phyloP scores from a whole-genome alignment of 1,284 basidiomycete species.

The Boletus semigastroideus region DNA sequence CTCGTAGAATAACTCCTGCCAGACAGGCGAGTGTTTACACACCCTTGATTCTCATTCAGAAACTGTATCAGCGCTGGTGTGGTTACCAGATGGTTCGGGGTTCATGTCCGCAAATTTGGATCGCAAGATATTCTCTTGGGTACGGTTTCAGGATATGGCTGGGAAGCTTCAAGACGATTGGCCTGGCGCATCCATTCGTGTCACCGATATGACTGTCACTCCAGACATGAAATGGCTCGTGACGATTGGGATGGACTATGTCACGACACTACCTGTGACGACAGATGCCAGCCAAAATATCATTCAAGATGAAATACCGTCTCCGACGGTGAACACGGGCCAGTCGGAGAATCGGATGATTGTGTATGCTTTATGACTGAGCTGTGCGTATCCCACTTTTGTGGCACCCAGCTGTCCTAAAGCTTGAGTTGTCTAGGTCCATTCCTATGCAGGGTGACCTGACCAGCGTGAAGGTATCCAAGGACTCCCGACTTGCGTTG shows the following conservation, averaged over 20 bases:
- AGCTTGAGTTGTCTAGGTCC: constrained; percentile 44
- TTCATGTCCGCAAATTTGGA: constrained; percentile 94
- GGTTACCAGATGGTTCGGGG: constrained; percentile 88
- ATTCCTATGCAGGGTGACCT: constrained; percentile 73
- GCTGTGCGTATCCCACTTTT: constrained; percentile 47
- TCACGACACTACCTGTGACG: constrained; percentile 28
- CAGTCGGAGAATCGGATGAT: constrained; percentile 64
- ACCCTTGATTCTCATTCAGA: constrained; percentile 76
- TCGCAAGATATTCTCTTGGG: constrained; percentile 87
- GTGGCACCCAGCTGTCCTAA: constrained; percentile 12
- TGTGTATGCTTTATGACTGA: constrained; percentile 70
- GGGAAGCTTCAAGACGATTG: constrained; percentile 73
- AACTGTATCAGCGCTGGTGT: constrained; percentile 82
- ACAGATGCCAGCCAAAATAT: constrained; percentile 31
- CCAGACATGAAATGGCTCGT: constrained; percentile 85
- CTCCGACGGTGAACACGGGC: constrained; percentile 33
- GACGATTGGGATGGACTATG: constrained; percentile 71
- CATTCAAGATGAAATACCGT: constrained; percentile 39
- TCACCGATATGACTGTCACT: constrained; percentile 86
- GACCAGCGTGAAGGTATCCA: constrained; percentile 86
- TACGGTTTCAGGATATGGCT: constrained; percentile 63
- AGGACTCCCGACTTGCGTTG: constrained; percentile 84
- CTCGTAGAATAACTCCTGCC: constrained; percentile 1
- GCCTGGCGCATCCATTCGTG: constrained; percentile 74
- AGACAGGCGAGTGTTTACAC: constrained; percentile 71